Base-by-base conservation (phyloP, 306 rosid species). In the Lagenaria siceraria region DNA sequence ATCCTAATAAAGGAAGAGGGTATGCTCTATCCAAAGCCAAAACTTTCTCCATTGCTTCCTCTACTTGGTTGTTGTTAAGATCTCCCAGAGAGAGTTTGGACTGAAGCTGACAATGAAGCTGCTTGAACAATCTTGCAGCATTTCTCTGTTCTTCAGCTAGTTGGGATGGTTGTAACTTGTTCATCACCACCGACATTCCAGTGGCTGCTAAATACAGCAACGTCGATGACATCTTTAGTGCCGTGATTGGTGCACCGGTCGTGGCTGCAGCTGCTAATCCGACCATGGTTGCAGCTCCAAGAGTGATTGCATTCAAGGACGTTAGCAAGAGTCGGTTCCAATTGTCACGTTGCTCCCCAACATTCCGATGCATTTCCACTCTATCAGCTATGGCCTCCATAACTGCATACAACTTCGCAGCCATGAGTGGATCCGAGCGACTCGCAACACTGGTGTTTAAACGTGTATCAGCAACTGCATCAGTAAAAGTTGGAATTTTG, bases 141-240 rank as follows among this genome's bases (percentile, higher is more conserved):
- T 83, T 86, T 74, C 97, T 71, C 10, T 93, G 94, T 48, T 90
- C 96, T 72, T 93, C 97, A 2, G 87, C 91, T 7, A 93, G 89
- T 79, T 93, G 98, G 13, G 98, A 91, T 17, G 98, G 93, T 63
- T 91, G 98, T 73, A 91, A 83, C 75, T 83, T 91, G 91, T 86
- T 93, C 89, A 88, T 88, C 78, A 87, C 79, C 83, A 80, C 56
- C 75, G 84, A 79, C 18, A 93, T 75, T 17, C 84, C 92, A 4
- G 92, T 86, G 29, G 93, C 90, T 14, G 91, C 86, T 66, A 82
- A 77, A 75, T 86, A 93, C 10, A 93, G 92, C 56, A 88, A 38
- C 29, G 85, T 84, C 11, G 96, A 90, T 21, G 92, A 89, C 40
- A 91, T 81, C 81, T 90, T 90, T 65, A 90, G 84, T 13, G 97